Percentiles rank a stretch among this genome's conserved stretches.
Conservation (phyloP, 1,139 yeast genomes). For the Taphrina flavorubra region DNA sequence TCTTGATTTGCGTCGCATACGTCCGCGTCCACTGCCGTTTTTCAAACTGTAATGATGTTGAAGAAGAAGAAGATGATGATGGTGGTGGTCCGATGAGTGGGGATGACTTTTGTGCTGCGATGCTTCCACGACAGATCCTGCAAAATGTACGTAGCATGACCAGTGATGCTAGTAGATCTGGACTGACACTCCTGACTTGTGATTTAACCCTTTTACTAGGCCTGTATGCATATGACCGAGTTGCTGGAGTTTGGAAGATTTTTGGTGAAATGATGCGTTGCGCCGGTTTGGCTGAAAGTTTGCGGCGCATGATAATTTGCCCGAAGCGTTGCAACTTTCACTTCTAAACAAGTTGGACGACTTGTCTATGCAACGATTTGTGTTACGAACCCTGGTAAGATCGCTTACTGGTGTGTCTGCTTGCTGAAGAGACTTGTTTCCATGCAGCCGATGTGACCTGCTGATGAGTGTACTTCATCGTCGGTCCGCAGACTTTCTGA, state of each 20-base stretch:
- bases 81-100: background rate
- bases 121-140: background rate
- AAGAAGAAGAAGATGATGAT: background rate
- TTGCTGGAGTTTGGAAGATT: too few relatives aligned
- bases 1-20: slow-evolving; percentile 25
- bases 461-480: background rate
- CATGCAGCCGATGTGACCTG: background rate
- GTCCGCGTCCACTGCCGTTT: background rate
- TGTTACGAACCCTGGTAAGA: too few relatives aligned
- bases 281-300: too few relatives aligned
- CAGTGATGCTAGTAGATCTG: too few relatives aligned
- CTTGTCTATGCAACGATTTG: background rate
- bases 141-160: background rate
- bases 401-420: background rate
- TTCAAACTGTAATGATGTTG: too few relatives aligned
- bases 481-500: background rate
- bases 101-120: background rate
- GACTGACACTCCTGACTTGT: too few relatives aligned
- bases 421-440: background rate
- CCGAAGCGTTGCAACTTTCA: background rate
- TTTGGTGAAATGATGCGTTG: too few relatives aligned
- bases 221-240: too few relatives aligned
- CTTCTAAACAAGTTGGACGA: background rate
- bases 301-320: too few relatives aligned
- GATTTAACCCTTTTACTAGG: too few relatives aligned